Conservation (phyloP, 495 filamentous ascomycete genomes). For the Podospora pseudocomata region DNA sequence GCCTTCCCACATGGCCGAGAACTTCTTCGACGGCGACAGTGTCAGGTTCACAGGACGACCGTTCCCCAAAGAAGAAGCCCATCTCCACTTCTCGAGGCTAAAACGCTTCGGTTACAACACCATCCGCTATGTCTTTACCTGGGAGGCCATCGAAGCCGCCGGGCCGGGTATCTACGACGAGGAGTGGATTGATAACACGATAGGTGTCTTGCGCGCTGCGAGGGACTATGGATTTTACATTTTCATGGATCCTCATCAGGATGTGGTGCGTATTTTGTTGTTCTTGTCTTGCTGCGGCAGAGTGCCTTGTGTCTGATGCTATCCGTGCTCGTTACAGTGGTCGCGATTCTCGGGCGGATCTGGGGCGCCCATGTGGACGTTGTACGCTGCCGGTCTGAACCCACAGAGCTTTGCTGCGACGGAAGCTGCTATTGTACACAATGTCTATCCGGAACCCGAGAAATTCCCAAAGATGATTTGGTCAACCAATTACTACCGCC, state of each 20-base stretch:
- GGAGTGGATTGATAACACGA: constrained; percentile 87
- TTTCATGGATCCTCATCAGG: constrained; percentile 97
- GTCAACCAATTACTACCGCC: constrained; percentile 91
- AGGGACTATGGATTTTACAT: constrained; percentile 91
- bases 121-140: constrained; percentile 94
- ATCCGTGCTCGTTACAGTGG: constrained; percentile 55
- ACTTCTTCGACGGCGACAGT: constrained; percentile 90
- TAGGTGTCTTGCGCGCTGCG: constrained; percentile 74
- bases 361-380: constrained; percentile 94
- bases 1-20: constrained; percentile 70
- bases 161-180: constrained; percentile 95
- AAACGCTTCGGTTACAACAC: constrained; percentile 91
- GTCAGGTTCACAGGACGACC: constrained; percentile 87
- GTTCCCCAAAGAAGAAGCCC: constrained; percentile 76
- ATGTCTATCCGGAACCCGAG: constrained; percentile 82
- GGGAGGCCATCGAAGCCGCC: constrained; percentile 96
- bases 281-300: neutral
- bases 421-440: constrained; percentile 91
- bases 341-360: constrained; percentile 91
- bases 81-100: constrained; percentile 81
- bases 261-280: constrained; percentile 62
- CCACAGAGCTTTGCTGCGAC: constrained; percentile 79
- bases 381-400: constrained; percentile 90
- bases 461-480: constrained; percentile 98
- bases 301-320: neutral